Evolutionary conservation across 2,329 filamentous ascomycete species (phyloP).

Genomic region (Penicillium fuscoglaucum): DNA sequence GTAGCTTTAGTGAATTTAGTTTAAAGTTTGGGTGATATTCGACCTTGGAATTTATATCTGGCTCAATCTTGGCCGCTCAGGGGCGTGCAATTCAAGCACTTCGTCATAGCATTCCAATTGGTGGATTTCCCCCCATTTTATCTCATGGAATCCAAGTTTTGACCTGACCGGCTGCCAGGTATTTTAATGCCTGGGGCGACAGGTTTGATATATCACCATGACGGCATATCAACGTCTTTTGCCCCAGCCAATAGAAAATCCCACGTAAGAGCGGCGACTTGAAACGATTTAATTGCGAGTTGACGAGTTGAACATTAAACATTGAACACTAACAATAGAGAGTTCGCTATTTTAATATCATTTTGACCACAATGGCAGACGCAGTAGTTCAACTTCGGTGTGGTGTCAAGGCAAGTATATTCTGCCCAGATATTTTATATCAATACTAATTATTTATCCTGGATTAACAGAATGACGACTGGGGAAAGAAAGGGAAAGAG

Average conservation of each 20-base stretch:
- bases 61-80: neutral
- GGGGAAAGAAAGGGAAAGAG: conserved; percentile 67
- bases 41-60: neutral
- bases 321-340: neutral
- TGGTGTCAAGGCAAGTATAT: conserved; percentile 48
- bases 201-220: conserved; percentile 6
- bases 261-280: neutral
- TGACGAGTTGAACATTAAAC: neutral
- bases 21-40: neutral
- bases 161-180: neutral
- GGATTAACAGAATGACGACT: conserved; percentile 59
- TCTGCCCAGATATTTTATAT: neutral
- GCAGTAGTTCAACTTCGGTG: conserved; percentile 57
- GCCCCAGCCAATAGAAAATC: neutral
- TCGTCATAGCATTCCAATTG: neutral
- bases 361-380: conserved; percentile 44
- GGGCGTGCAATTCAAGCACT: neutral
- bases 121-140: neutral
- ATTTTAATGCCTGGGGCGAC: neutral
- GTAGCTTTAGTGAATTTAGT: neutral
- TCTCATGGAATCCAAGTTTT: no score
- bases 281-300: neutral
- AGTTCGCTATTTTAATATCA: neutral
- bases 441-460: conserved; percentile 1
- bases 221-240: conserved; percentile 10